Evolutionary conservation across 1,139 yeast genomes (phyloP).

Genomic region (Petasospora fabianii): DNA sequence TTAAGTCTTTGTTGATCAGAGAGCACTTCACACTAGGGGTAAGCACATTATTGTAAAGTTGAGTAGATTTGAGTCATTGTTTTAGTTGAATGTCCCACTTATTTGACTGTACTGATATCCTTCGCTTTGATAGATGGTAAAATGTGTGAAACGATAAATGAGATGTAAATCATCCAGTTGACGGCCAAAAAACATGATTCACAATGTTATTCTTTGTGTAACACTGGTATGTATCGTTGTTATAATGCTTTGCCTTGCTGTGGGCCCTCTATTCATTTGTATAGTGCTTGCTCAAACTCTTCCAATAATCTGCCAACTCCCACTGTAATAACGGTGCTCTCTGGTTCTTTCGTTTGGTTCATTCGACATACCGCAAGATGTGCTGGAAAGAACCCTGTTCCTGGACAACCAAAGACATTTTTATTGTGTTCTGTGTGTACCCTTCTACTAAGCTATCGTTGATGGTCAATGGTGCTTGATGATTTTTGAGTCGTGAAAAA

Average conservation of each 20-base stretch:
- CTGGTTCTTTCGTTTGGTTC: not conserved
- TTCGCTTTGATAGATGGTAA: too few relatives aligned
- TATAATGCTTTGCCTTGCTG: not conserved
- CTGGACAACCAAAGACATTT: slow-evolving; percentile 96
- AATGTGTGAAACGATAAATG: too few relatives aligned
- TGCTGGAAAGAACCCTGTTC: slow-evolving; percentile 99
- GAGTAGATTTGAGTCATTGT: not conserved
- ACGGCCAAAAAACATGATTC: too few relatives aligned
- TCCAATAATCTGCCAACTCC: too few relatives aligned
- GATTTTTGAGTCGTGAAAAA: slow-evolving; percentile 17
- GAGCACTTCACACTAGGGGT: not conserved
- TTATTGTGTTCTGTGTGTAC: slow-evolving; percentile 30
- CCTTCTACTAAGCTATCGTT: not conserved
- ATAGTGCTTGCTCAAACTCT: not conserved
- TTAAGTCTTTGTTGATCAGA: not conserved
- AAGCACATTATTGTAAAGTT: not conserved
- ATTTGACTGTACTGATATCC: not conserved
- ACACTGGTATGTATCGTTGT: too few relatives aligned
- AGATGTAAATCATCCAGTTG: too few relatives aligned
- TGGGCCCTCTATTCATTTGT: not conserved
- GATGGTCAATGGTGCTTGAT: slow-evolving; percentile 5
- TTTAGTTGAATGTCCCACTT: not conserved
- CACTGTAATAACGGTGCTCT: not conserved
- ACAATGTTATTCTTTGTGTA: too few relatives aligned
- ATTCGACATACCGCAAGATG: slow-evolving; percentile 91